phyloP scores from a whole-genome alignment of 164 flowering plant species.

The Liquidambar formosana region DNA sequence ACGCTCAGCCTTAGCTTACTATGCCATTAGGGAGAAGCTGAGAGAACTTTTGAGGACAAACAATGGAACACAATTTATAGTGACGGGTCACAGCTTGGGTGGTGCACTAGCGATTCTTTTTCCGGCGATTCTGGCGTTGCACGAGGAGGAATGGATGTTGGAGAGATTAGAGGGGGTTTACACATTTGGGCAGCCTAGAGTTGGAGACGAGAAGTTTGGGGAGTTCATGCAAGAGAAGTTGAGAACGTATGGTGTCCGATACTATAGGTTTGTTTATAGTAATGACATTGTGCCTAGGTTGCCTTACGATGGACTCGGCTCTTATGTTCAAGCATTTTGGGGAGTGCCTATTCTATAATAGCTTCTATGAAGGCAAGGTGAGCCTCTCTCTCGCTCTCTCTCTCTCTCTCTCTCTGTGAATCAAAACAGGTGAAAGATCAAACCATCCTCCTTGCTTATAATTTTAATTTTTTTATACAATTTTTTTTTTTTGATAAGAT shows the following conservation, averaged over 20 bases:
- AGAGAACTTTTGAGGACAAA: constrained; percentile 27
- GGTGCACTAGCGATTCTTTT: constrained; percentile 64
- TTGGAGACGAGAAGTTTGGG: constrained; percentile 54
- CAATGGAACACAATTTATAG: constrained; percentile 31
- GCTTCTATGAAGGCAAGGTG: constrained; percentile 56
- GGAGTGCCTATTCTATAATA: constrained; percentile 44
- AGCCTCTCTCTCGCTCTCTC: background rate
- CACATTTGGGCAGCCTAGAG: constrained; percentile 73
- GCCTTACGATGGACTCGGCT: constrained; percentile 46
- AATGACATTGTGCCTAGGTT: constrained; percentile 62
- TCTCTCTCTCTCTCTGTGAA: no score
- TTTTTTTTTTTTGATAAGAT: no score
- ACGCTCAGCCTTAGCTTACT: constrained; percentile 42
- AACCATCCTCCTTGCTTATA: no score
- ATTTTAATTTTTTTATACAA: no score
- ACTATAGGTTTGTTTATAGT: constrained; percentile 52
- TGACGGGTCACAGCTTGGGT: constrained; percentile 76
- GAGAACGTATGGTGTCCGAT: constrained; percentile 14
- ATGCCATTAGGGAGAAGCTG: constrained; percentile 43
- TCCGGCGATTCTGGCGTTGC: constrained; percentile 43
- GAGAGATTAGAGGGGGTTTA: constrained; percentile 45
- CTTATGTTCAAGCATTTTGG: constrained; percentile 66
- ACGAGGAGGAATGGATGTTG: constrained; percentile 43
- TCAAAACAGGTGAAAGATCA: no score
- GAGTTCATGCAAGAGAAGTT: constrained; percentile 34